Percentiles rank a stretch among this genome's conserved stretches.
phyloP scores from a whole-genome alignment of 1,139 yeast genomes.

The Saccharomyces hybrid region DNA sequence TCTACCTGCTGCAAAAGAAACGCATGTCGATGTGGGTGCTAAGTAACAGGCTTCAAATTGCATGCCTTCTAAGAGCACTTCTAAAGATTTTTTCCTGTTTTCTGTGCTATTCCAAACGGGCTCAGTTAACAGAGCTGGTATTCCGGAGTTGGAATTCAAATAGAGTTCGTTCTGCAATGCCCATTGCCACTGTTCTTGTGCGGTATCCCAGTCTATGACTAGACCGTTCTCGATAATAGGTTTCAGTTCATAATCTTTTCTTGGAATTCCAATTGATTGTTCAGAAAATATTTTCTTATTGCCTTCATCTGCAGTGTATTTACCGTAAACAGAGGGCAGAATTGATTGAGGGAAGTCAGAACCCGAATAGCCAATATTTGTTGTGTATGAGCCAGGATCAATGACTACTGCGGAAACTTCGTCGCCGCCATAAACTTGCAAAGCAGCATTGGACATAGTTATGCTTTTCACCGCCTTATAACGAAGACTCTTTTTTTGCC shows the following conservation, averaged over 20 bases:
- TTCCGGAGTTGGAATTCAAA: slow-evolving; percentile 29
- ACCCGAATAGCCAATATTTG: slow-evolving; percentile 90
- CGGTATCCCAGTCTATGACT: slow-evolving; percentile 68
- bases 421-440: slow-evolving; percentile 56
- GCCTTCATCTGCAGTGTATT: slow-evolving; percentile 15
- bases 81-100: slow-evolving; percentile 68
- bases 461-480: background rate
- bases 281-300: slow-evolving; percentile 40
- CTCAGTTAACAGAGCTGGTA: slow-evolving; percentile 34
- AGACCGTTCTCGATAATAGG: slow-evolving; percentile 56
- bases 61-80: slow-evolving; percentile 63
- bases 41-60: slow-evolving; percentile 86
- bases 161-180: slow-evolving; percentile 36
- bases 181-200: slow-evolving; percentile 57
- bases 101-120: slow-evolving; percentile 59
- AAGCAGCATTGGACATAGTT: slow-evolving; percentile 27
- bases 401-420: slow-evolving; percentile 87
- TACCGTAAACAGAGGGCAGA: slow-evolving; percentile 55
- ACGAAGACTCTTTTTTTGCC: background rate
- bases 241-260: slow-evolving; percentile 44
- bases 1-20: slow-evolving; percentile 88
- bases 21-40: slow-evolving; percentile 81
- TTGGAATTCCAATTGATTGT: slow-evolving; percentile 49
- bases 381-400: slow-evolving; percentile 81
- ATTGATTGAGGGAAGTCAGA: slow-evolving; percentile 81